Base-by-base conservation (phyloP, 106 monocot species). In the Agapanthus africanus region DNA sequence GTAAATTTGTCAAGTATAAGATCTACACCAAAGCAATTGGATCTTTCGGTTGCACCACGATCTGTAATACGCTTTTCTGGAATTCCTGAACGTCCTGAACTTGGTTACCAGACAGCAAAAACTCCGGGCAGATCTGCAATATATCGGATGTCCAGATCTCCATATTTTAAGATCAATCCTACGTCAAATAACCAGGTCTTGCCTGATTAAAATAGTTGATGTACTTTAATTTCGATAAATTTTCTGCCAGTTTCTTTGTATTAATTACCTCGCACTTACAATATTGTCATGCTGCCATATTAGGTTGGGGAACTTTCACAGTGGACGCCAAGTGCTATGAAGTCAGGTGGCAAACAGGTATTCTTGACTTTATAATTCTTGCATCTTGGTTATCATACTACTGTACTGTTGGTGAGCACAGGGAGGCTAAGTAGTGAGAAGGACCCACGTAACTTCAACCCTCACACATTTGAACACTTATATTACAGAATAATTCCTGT, bases 91-190 rank as follows among this genome's bases (percentile, higher is more conserved):
- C 63, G 19, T 59, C 51, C 73, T 59, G 66, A 69, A 40, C 80
- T 74, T 78, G 79, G 79, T 37, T 84, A 74, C 74, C 73, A 37
- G 23, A 87, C 83, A 60, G 79, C 86, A 70, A 79, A 71, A 73
- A 38, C 77, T 77, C 67, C 41, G 28, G 85, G 90, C 11, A 76
- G 81, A 71, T 73, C 87, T 70, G 81, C 82, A 8, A 83, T 91
- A 44, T 83, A 79, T 63, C 82, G 66, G 77, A 87, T 91, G 90
- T 77, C 85, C 21, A 76, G 90, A 49, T 94, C 94, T 83, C 94
- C 94, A 64, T 85, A 81, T 83, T 80, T 85, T 74, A 90, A 83
- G 73, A 73, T 68, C 30, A 37, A 63, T 69, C 22, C 36, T 11
- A 8, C 34, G 13, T 0, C 26, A 15, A 69, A 46, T 28, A n/a